These are phyloP conservation scores for Saturnispora gosingensis DNA, from an alignment of 805 yeast species.

Conservation along the genomic window DNA sequence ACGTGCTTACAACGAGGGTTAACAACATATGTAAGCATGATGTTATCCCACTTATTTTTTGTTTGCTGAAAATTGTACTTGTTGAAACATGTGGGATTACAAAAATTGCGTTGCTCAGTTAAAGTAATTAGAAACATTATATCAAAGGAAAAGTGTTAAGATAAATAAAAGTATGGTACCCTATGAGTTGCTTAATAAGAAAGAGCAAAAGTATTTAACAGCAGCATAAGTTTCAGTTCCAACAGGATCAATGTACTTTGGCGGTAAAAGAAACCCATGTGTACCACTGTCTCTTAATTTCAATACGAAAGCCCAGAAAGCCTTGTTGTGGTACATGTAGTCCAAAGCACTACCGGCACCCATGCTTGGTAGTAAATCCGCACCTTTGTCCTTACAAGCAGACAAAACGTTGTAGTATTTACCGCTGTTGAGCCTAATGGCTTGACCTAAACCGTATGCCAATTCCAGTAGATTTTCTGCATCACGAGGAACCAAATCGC, in stretches of 20 bases:
- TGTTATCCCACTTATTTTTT: not conserved
- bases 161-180: not conserved
- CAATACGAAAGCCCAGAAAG: constrained; percentile 77
- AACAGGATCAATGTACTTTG: constrained; percentile 61
- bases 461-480: constrained; percentile 72
- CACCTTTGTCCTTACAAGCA: constrained; percentile 73
- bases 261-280: constrained; percentile 74
- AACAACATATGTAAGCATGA: not conserved
- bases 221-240: constrained; percentile 68
- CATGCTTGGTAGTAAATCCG: constrained; percentile 61
- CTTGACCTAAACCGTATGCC: constrained; percentile 71
- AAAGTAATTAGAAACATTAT: not conserved
- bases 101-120: not conserved
- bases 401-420: constrained; percentile 59
- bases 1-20: not conserved
- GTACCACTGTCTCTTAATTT: constrained; percentile 75
- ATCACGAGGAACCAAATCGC: constrained; percentile 66
- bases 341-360: constrained; percentile 79
- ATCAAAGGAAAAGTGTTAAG: not conserved
- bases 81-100: too few species aligned
- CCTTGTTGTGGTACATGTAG: constrained; percentile 74
- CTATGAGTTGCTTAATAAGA: constrained; percentile 25
- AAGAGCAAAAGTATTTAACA: constrained; percentile 52
- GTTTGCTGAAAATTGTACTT: too few species aligned
- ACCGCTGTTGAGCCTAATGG: constrained; percentile 57